These are phyloP conservation scores for Kwoniella sp. DNA, from an alignment of 768 basidiomycete genomes.

Conservation along the genomic window DNA sequence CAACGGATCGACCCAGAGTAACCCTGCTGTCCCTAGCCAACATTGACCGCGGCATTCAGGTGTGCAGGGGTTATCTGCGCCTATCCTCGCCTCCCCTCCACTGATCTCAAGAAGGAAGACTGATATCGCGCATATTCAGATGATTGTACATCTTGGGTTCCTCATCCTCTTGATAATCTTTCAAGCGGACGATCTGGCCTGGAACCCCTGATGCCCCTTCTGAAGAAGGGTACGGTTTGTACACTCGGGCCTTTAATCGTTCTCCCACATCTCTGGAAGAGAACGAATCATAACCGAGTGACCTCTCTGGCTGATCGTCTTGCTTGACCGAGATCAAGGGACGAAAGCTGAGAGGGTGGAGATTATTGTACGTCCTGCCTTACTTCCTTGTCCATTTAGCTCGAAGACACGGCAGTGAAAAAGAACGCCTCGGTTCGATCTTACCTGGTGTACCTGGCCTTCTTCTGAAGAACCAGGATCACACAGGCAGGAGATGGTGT, in stretches of 20 bases:
- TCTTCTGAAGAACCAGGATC: not conserved
- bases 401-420: constrained; percentile 17
- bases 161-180: constrained; percentile 19
- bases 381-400: constrained; percentile 22
- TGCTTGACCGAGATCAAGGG: not conserved
- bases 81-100: constrained; percentile 32
- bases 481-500: not conserved
- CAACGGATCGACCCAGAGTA: constrained; percentile 5
- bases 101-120: constrained; percentile 13
- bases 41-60: not conserved
- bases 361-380: constrained; percentile 31
- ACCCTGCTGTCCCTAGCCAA: not conserved
- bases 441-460: not conserved
- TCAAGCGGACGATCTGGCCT: constrained; percentile 20
- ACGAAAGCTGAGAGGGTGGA: not conserved
- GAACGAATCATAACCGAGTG: constrained; percentile 19
- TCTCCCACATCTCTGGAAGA: constrained; percentile 4
- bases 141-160: constrained; percentile 29
- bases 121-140: constrained; percentile 18
- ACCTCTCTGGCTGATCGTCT: not conserved
- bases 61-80: constrained; percentile 12
- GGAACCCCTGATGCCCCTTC: constrained; percentile 8
- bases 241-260: constrained; percentile 26
- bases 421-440: constrained; percentile 17
- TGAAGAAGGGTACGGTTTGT: constrained; percentile 5